phyloP scores from a whole-genome alignment of 2,329 filamentous ascomycete species.

The Gaeumannomyces sp. region DNA sequence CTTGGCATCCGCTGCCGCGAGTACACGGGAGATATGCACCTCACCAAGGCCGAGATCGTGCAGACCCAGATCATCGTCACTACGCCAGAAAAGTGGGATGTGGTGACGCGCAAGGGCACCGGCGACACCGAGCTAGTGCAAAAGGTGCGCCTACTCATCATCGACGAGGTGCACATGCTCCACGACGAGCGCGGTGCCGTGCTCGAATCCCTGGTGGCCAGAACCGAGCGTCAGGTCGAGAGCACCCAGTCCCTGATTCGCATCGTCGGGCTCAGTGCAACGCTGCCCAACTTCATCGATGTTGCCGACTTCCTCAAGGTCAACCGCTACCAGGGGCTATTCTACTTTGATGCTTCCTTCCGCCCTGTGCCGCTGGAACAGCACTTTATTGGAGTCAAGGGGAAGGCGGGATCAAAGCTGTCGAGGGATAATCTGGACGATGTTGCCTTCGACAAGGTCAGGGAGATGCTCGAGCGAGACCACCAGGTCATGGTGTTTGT shows the following conservation, averaged over 20 bases:
- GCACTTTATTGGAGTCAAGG: constrained; percentile 94
- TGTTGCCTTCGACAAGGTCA: constrained; percentile 88
- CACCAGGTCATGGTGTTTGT: constrained; percentile 99
- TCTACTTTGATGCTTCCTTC: constrained; percentile 96
- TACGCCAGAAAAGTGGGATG: constrained; percentile 98
- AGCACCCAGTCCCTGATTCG: constrained; percentile 96
- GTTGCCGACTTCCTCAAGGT: constrained; percentile 96
- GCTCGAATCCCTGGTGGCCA: constrained; percentile 87
- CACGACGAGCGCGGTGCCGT: constrained; percentile 96
- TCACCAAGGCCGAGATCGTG: constrained; percentile 93
- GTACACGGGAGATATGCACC: constrained; percentile 96
- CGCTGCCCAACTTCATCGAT: constrained; percentile 91
- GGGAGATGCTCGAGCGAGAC: constrained; percentile 82
- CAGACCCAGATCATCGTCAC: constrained; percentile 98
- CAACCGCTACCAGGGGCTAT: constrained; percentile 84
- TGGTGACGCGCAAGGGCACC: constrained; percentile 93
- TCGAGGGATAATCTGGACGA: constrained; percentile 85
- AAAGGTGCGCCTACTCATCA: constrained; percentile 91
- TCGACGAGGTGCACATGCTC: constrained; percentile 99
- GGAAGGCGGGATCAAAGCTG: constrained; percentile 73
- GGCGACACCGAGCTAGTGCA: constrained; percentile 97
- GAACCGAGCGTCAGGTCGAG: constrained; percentile 93
- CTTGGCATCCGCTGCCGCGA: constrained; percentile 87
- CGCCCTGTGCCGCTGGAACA: constrained; percentile 93
- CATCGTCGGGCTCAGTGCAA: constrained; percentile 91